These are phyloP conservation scores for Nitzschia sp. DNA, from an alignment of 108 stramenopile species.

Conservation along the genomic window DNA sequence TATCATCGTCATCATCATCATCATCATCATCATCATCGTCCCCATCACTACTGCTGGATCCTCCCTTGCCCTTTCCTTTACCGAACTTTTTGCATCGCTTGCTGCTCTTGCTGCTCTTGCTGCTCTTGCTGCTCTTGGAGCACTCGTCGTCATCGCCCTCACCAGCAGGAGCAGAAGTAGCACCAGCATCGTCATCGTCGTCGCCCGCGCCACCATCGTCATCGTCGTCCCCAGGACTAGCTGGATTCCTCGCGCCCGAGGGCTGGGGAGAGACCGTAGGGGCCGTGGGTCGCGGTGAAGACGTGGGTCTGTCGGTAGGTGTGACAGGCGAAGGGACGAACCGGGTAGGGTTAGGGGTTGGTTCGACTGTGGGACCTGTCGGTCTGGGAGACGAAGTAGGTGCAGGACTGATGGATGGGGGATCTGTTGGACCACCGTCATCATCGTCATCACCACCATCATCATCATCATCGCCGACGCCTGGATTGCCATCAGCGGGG, in stretches of 20 bases:
- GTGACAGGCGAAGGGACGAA: conserved; percentile 1
- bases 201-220: neutral
- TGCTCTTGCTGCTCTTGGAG: neutral
- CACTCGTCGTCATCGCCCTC: neutral
- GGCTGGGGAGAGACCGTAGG: conserved; percentile 5
- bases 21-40: neutral
- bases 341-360: neutral
- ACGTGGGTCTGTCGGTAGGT: neutral
- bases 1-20: neutral
- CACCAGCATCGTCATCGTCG: neutral
- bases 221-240: neutral
- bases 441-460: too few relatives aligned
- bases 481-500: neutral
- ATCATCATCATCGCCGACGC: neutral
- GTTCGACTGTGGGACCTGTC: neutral
- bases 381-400: conserved; percentile 2
- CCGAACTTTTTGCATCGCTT: neutral
- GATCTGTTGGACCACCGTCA: neutral
- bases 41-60: neutral
- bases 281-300: conserved; percentile 1
- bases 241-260: neutral
- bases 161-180: neutral
- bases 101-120: neutral
- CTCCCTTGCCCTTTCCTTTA: too few relatives aligned
- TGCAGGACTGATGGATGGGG: neutral